These are phyloP conservation scores for Colletotrichum sublineola DNA, from an alignment of 2,329 filamentous ascomycete genomes.

Conservation along the genomic window DNA sequence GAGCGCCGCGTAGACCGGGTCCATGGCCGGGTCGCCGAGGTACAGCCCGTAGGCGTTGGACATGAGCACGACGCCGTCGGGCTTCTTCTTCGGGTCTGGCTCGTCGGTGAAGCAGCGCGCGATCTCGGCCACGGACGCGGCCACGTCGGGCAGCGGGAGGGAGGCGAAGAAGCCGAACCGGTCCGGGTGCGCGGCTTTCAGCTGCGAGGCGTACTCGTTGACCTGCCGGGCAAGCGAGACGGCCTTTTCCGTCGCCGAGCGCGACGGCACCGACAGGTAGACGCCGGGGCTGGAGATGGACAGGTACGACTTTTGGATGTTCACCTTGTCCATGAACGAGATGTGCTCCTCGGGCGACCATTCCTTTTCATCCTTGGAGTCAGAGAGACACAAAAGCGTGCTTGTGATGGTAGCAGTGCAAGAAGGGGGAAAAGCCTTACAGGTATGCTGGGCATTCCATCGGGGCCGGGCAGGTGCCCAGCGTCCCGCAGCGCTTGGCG, in stretches of 20 bases:
- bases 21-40: constrained; percentile 60
- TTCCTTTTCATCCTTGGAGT: neutral
- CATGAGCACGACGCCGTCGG: constrained; percentile 64
- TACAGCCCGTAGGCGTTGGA: constrained; percentile 68
- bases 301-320: constrained; percentile 44
- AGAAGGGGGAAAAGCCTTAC: constrained; percentile 28
- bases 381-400: neutral
- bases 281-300: constrained; percentile 47
- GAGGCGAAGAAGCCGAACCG: constrained; percentile 65
- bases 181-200: constrained; percentile 43
- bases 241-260: constrained; percentile 42
- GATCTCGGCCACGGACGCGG: constrained; percentile 62
- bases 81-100: constrained; percentile 49
- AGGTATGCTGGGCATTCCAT: constrained; percentile 47
- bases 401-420: too few species aligned
- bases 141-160: constrained; percentile 64
- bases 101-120: constrained; percentile 55
- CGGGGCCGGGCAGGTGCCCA: constrained; percentile 45
- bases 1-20: constrained; percentile 62
- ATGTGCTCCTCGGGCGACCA: constrained; percentile 39
- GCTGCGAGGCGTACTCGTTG: constrained; percentile 44
- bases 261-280: constrained; percentile 45
- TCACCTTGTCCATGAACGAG: constrained; percentile 43
- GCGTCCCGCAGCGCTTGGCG: constrained; percentile 43
- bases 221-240: constrained; percentile 51